Evolutionary conservation across 495 filamentous ascomycete genomes (phyloP).

Genomic region (Sordaria brevicollis): DNA sequence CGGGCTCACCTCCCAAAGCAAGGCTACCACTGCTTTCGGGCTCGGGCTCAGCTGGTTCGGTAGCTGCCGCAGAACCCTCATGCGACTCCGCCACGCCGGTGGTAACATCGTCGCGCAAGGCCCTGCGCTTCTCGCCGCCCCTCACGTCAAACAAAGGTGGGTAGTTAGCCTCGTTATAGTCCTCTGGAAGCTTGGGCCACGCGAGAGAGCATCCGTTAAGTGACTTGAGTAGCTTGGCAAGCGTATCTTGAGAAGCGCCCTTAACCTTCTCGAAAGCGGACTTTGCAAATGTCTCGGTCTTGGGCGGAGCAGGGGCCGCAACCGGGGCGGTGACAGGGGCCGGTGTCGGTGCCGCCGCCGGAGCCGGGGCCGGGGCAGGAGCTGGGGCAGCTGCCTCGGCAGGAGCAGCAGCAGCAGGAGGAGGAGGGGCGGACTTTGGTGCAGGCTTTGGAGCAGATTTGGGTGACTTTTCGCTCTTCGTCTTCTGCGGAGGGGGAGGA

Average conservation of each 20-base stretch:
- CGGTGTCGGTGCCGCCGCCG: not conserved
- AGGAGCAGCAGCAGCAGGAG: not conserved
- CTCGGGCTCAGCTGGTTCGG: constrained; percentile 36
- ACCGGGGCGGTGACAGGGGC: not conserved
- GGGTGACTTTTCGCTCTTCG: not conserved
- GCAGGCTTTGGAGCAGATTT: not conserved
- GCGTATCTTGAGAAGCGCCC: constrained; percentile 9
- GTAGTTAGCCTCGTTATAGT: constrained; percentile 24
- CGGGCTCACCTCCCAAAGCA: constrained; percentile 83
- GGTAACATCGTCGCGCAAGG: constrained; percentile 60
- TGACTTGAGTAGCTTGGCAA: constrained; percentile 22
- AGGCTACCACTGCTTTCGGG: constrained; percentile 72
- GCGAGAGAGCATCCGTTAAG: constrained; percentile 21
- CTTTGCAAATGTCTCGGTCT: not conserved
- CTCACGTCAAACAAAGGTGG: constrained; percentile 74
- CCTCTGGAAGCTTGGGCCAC: constrained; percentile 15
- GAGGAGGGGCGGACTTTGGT: not conserved
- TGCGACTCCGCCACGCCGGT: constrained; percentile 46
- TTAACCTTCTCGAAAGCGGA: constrained; percentile 6
- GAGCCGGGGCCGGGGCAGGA: not conserved
- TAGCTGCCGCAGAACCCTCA: constrained; percentile 37
- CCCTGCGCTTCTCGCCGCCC: constrained; percentile 65
- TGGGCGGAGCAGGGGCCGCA: not conserved
- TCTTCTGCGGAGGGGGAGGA: not conserved
- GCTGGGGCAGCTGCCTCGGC: not conserved